Evolutionary conservation across 1,284 basidiomycete species (phyloP).

Genomic region (Volvariella surrecta): DNA sequence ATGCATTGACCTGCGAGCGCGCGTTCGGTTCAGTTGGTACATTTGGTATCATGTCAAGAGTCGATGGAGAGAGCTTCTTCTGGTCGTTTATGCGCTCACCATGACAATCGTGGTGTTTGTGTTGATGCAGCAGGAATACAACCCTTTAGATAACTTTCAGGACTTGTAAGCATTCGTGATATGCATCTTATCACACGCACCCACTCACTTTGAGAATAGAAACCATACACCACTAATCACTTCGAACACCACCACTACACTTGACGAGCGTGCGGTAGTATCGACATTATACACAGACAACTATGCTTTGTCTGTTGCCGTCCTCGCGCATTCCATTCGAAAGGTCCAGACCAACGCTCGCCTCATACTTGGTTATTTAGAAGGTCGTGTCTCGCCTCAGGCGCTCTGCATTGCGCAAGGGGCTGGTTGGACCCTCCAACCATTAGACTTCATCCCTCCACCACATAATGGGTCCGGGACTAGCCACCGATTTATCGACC

Average conservation of each 20-base stretch:
- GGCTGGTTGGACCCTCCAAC: slow-evolving; percentile 29
- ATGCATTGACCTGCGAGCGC: too few species aligned
- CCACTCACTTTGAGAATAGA: neutral
- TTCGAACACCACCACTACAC: neutral
- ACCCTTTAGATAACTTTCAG: neutral
- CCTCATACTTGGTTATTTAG: slow-evolving; percentile 30
- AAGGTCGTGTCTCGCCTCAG: slow-evolving; percentile 25
- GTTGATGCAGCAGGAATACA: neutral
- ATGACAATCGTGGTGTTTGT: too few species aligned
- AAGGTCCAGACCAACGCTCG: slow-evolving; percentile 13
- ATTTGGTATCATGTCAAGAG: too few species aligned
- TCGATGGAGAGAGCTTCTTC: too few species aligned
- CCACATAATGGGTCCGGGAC: slow-evolving; percentile 19
- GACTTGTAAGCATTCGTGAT: neutral
- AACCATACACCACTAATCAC: neutral
- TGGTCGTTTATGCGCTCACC: too few species aligned
- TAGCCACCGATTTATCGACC: slow-evolving; percentile 28
- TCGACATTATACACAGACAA: neutral
- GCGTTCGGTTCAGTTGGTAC: too few species aligned
- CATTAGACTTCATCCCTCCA: slow-evolving; percentile 22
- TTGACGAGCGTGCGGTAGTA: neutral
- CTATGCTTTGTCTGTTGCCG: neutral
- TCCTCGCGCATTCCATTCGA: neutral
- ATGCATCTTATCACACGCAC: neutral
- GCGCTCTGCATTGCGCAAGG: slow-evolving; percentile 31